Conservation (phyloP, 2,329 filamentous ascomycete genomes). For the Lasiodiplodia sp. region DNA sequence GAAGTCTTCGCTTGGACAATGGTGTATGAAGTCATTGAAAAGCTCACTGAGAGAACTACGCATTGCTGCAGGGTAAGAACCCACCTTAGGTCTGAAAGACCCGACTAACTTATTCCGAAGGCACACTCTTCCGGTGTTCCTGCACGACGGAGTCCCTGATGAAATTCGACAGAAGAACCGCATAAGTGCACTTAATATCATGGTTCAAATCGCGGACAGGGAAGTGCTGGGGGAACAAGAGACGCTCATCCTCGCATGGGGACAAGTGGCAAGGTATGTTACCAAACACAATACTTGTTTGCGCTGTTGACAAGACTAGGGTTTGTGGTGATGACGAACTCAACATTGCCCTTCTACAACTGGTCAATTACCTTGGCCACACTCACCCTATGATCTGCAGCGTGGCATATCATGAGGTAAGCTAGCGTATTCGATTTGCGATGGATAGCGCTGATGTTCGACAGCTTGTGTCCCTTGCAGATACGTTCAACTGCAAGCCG, state of each 20-base stretch:
- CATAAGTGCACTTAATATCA: conserved; percentile 71
- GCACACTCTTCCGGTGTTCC: conserved; percentile 70
- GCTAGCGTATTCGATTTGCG: background rate
- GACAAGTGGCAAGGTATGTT: conserved; percentile 75
- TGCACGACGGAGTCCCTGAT: conserved; percentile 58
- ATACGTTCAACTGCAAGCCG: conserved; percentile 67
- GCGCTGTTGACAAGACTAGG: conserved; percentile 54
- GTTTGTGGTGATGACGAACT: conserved; percentile 80
- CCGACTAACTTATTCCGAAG: conserved; percentile 47
- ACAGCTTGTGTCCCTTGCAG: conserved; percentile 74
- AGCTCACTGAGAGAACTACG: conserved; percentile 87
- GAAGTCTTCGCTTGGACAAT: conserved; percentile 73
- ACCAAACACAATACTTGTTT: conserved; percentile 28
- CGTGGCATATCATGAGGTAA: conserved; percentile 81
- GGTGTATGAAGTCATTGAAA: conserved; percentile 80
- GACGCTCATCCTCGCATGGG: conserved; percentile 84
- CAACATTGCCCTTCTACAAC: conserved; percentile 81
- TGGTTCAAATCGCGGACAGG: conserved; percentile 76
- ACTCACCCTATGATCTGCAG: conserved; percentile 79
- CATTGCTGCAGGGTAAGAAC: conserved; percentile 73
- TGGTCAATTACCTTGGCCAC: conserved; percentile 88
- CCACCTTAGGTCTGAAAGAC: background rate
- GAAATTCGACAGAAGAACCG: conserved; percentile 69
- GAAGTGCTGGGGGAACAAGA: conserved; percentile 75
- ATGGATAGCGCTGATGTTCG: conserved; percentile 3